Base-by-base conservation (phyloP, 2,329 filamentous ascomycete species). In the Trichophyton verrucosum region DNA sequence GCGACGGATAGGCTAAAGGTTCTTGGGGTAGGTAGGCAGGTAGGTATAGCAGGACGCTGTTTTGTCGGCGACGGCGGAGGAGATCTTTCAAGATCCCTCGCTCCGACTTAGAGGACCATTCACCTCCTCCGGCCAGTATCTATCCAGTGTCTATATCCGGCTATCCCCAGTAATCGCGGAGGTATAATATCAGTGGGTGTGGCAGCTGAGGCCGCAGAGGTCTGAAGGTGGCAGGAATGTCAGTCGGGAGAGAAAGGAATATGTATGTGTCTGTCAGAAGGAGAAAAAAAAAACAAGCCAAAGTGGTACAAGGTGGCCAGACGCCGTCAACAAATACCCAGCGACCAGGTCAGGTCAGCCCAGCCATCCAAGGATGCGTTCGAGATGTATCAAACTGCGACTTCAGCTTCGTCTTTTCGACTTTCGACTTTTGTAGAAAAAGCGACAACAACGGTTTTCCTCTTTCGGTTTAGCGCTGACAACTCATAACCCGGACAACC, bases 31-130 rank as follows among this genome's bases (percentile, higher is more conserved):
- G 33, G 1, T 9, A 17, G 20, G 17, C 9, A 47, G 57, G 20
- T 46, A 7, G 44, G n/a, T 8, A 24, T 27, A 46, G 24, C 33
- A 11, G 44, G 17, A 24, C 20, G 33, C 33, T 38, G 33, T 13
- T 38, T 38, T 59, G 57, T 68, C 65, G 67, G 66, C 67, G 65
- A 65, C 66, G 71, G 67, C 66, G 67, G 66, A 71, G 74, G 74
- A 74, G 74, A 76, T 75, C 74, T 73, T 68, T 68, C 62, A 66
- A 72, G 74, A 76, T 72, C 74, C 67, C 74, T 74, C 71, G 71
- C 71, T 67, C 71, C 63, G 69, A 69, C 64, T 71, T 58, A 47
- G 44, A 47, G n/a, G 44, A 47, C 44, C 44, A 47, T 47, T 47
- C 44, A 24, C 44, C 20, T 47, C 44, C 44, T 24, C 6, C 20